Conservation (phyloP, 139 green algal genomes). For the Haematococcus lacustris region DNA sequence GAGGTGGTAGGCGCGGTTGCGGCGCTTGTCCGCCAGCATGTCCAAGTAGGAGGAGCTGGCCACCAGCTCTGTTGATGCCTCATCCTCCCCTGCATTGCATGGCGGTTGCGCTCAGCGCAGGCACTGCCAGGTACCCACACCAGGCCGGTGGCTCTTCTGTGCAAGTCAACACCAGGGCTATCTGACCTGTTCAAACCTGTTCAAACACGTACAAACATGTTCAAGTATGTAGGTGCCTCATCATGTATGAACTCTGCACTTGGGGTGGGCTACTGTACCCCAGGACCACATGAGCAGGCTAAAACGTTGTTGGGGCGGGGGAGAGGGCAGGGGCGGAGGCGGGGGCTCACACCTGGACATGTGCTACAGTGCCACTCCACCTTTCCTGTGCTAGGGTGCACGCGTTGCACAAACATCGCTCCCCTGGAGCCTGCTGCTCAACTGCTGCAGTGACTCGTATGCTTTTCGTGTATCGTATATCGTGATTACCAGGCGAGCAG, state of each 20-base stretch:
- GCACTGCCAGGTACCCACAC: background rate
- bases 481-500: no score
- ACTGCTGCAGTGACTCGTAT: no score
- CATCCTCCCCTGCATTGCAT: constrained; percentile 20
- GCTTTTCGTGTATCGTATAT: no score
- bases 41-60: constrained; percentile 44
- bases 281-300: background rate
- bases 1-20: constrained; percentile 37
- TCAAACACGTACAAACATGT: background rate
- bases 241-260: no score
- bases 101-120: background rate
- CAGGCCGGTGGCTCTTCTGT: no score
- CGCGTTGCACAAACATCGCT: constrained; percentile 38
- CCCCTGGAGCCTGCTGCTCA: no score
- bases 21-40: constrained; percentile 43
- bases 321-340: no score
- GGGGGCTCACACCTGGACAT: background rate
- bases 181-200: background rate
- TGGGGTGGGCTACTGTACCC: background rate
- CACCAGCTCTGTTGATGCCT: constrained; percentile 30
- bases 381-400: constrained; percentile 28
- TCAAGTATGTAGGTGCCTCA: background rate
- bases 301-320: no score
- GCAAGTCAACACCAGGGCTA: background rate
- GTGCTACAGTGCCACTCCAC: constrained; percentile 20